phyloP scores from a whole-genome alignment of 2,329 filamentous ascomycete species.

The Chrysosporium keratinophilum region DNA sequence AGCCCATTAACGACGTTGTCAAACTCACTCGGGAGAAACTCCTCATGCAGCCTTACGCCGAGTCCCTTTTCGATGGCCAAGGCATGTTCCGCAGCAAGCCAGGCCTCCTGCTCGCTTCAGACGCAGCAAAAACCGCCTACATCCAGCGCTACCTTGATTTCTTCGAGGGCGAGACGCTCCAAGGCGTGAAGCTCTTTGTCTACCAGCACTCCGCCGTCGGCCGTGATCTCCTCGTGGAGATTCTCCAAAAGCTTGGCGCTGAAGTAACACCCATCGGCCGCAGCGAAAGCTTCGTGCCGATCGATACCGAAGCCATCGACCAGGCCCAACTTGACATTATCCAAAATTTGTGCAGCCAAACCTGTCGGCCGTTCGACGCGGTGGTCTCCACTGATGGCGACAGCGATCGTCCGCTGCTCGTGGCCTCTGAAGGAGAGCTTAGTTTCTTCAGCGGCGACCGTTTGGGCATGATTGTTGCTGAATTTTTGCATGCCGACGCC shows the following conservation, averaged over 20 bases:
- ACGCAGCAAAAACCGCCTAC: background rate
- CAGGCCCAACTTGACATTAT: background rate
- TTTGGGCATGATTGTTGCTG: background rate
- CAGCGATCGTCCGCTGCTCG: background rate
- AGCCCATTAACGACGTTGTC: background rate
- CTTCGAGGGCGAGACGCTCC: background rate
- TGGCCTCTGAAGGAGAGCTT: background rate
- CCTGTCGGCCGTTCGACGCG: too few species aligned
- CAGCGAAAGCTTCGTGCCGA: background rate
- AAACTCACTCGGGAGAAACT: background rate
- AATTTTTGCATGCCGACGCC: background rate
- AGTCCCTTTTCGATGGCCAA: background rate
- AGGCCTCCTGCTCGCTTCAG: background rate
- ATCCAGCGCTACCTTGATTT: constrained; percentile 1
- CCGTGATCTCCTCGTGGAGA: background rate
- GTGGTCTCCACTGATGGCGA: too few species aligned
- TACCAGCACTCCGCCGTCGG: background rate
- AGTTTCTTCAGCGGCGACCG: background rate
- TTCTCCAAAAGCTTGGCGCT: background rate
- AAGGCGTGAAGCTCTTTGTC: background rate
- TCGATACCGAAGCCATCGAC: background rate
- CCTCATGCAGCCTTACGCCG: background rate
- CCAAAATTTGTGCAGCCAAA: background rate
- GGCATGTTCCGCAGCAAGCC: background rate
- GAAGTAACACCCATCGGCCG: background rate